Evolutionary conservation across 257 asterid genomes (phyloP), one percentile per base, ranked within the genome.

Genomic region (Solanum etuberosum): DNA sequence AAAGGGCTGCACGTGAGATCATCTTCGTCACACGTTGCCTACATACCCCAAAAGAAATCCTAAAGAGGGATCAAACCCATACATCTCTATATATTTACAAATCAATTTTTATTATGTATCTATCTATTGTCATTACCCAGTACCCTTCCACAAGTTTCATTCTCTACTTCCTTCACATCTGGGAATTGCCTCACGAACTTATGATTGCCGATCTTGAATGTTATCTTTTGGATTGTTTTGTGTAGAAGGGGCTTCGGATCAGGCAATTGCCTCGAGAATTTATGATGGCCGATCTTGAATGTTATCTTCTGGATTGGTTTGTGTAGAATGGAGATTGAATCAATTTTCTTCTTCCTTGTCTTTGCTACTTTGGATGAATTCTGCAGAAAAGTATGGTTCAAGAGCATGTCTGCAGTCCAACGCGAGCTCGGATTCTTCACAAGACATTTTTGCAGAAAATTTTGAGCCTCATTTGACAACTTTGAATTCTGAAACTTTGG

Each of bases 391-490:
- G 86, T 86, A 78, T 87, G 89, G 27, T 11, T 1, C 21, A 84
- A 20, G 7, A 84, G 83, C 84, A 59, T 43, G 0, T 84, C 74
- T 0, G 89, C 86, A 15, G 78, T 74, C 88, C 84, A 89, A 35
- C 89, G 80, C 29, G 14, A 6, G 18, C 43, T 15, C 1, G 67
- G 81, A 20, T 87, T 18, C 78, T 76, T 84, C 21, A 23, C 76
- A 51, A 80, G 59, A 40, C 88, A 76, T 35, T 46, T 89, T 3
- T 38, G 43, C 89, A 87, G 38, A 34, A 87, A 76, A 29, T 89
- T 86, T 42, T 38, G 10, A 0, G 86, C 91, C 2, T 81, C 85
- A 5, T 25, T 35, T 1, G 84, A 85, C 25, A 88, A 12, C 48
- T 85, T 5, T 72, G 86, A 13, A 38, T 65, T 21, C 43, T 16